Conservation (phyloP, 2,329 filamentous ascomycete species). For the Grosmannia huntii region DNA sequence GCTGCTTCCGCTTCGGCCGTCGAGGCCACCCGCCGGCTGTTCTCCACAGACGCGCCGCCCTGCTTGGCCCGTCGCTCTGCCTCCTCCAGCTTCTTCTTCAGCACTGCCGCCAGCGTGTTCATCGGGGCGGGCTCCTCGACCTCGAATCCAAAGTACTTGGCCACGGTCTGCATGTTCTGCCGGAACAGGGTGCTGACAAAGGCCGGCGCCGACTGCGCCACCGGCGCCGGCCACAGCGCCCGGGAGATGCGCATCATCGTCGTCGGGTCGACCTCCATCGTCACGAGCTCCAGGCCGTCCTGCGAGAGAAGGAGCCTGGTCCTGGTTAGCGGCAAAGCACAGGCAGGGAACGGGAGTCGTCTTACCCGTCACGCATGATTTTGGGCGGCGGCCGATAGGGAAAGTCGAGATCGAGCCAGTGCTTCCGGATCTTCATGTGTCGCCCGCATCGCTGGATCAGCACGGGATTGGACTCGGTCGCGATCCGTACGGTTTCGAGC, state of each 20-base stretch:
- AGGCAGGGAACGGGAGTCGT: not conserved
- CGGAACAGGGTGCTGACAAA: constrained; percentile 35
- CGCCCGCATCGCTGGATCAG: constrained; percentile 33
- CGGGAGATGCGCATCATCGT: constrained; percentile 26
- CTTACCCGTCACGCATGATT: constrained; percentile 46
- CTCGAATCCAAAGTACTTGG: constrained; percentile 32
- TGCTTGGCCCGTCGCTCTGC: constrained; percentile 13
- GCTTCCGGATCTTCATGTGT: constrained; percentile 33
- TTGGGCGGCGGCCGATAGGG: constrained; percentile 45
- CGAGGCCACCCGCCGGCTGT: not conserved
- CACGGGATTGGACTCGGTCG: constrained; percentile 29
- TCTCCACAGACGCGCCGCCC: constrained; percentile 4
- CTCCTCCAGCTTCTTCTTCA: constrained; percentile 19
- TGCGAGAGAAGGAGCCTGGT: constrained; percentile 4
- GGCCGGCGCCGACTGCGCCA: constrained; percentile 37
- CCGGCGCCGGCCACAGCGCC: constrained; percentile 39
- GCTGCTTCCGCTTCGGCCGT: not conserved
- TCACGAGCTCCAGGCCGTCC: constrained; percentile 7
- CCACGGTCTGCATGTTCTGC: constrained; percentile 30
- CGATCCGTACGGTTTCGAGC: constrained; percentile 26
- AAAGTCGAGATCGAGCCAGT: constrained; percentile 50
- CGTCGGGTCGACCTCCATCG: constrained; percentile 9
- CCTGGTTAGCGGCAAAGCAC: not conserved
- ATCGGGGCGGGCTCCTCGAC: constrained; percentile 6
- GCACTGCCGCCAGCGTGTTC: constrained; percentile 16